Evolutionary conservation across 2,329 filamentous ascomycete genomes (phyloP).

Genomic region (Paraconiothyrium sp.): DNA sequence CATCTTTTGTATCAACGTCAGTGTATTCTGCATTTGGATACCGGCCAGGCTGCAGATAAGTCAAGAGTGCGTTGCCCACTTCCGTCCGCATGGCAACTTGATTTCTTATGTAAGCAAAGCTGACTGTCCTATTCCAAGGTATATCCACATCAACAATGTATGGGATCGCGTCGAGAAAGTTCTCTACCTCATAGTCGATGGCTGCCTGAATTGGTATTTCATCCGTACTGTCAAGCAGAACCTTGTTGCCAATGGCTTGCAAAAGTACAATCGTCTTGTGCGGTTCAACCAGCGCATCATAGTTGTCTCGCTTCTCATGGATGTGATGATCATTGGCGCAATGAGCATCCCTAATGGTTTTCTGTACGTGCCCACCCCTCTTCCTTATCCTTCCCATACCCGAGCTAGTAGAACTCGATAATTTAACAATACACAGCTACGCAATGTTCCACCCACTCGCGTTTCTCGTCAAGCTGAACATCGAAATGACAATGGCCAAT

Average conservation of each 20-base stretch:
- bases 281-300: conserved; percentile 62
- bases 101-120: background rate
- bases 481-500: conserved; percentile 63
- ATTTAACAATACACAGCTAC: conserved; percentile 42
- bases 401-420: background rate
- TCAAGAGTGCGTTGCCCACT: conserved; percentile 24
- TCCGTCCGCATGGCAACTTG: background rate
- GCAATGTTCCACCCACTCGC: conserved; percentile 61
- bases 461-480: conserved; percentile 60
- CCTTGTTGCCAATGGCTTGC: conserved; percentile 59
- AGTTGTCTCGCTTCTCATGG: conserved; percentile 60
- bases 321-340: conserved; percentile 57
- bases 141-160: conserved; percentile 46
- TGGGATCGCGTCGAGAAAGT: conserved; percentile 52
- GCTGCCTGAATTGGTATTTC: conserved; percentile 51
- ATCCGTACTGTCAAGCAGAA: conserved; percentile 56
- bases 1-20: conserved; percentile 49
- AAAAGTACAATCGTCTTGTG: conserved; percentile 61
- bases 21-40: conserved; percentile 53
- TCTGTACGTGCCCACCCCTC: conserved; percentile 42
- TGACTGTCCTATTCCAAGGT: conserved; percentile 24
- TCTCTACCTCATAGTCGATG: conserved; percentile 49
- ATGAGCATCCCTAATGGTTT: conserved; percentile 58
- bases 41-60: conserved; percentile 48
- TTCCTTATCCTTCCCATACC: background rate